Evolutionary conservation across 2,329 filamentous ascomycete species (phyloP), one percentile per base, ranked within the genome.

Genomic region (Blastomyces parvus): DNA sequence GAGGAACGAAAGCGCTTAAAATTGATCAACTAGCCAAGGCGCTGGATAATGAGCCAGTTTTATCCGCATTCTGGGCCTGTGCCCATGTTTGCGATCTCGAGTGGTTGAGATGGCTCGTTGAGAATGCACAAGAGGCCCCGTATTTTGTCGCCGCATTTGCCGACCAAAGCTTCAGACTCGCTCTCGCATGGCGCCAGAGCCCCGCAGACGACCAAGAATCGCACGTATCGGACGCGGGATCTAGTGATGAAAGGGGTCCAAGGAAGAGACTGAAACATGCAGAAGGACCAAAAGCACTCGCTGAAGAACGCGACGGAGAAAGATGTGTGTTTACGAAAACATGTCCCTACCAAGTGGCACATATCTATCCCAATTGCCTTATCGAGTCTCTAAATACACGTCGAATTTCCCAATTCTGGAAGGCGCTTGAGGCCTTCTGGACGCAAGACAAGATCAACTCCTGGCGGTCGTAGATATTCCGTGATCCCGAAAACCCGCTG

Each of bases 331-430:
- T 60, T 17, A 27, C 42, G 25, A 50, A 60, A 48, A 2, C 22
- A 48, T 4, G 1, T 5, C 59, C 42, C 22, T 30, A 38, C 38
- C 19, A 60, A 48, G 59, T 60, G 27, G 59, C 59, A 46, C 59
- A 60, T 48, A 60, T 60, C 30, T 60, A 30, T 60, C 59, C 59
- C 27, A 19, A 48, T 9, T 60, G 40, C 33, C 27, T 60, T 36
- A 46, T 48, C 27, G 27, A 48, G 40, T 48, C 44, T 50, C 22
- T 22, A 46, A 33, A n/a, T 60, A 13, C 9, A 8, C 56, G 56
- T 42, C 30, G 38, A 42, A 58, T 58, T 75, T 9, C 25, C 17
- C 25, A 50, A 17, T 50, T 50, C 44, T 60, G 59, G 59, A 50
- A 60, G 2, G 38, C 50, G 30, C 40, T 60, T 22, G 25, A 50